These are phyloP conservation scores for Penicillium crystallinum DNA, from an alignment of 495 filamentous ascomycete species.

Conservation along the genomic window DNA sequence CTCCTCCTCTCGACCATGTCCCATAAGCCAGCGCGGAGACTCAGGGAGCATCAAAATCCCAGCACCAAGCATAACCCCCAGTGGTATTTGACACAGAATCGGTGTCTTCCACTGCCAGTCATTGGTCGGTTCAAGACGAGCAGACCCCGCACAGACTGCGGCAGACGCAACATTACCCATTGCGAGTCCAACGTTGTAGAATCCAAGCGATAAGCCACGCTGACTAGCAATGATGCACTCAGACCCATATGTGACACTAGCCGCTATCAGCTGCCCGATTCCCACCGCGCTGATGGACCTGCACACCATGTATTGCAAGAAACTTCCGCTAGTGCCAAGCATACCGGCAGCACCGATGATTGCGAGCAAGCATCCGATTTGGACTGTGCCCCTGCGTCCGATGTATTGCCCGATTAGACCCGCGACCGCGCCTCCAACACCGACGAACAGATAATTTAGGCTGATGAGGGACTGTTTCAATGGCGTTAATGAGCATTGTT, in stretches of 20 bases:
- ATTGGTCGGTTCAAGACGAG: slow-evolving; percentile 15
- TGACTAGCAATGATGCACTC: slow-evolving; percentile 27
- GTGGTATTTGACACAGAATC: slow-evolving; percentile 26
- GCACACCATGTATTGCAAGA: slow-evolving; percentile 27
- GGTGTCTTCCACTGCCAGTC: slow-evolving; percentile 31
- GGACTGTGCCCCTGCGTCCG: slow-evolving; percentile 19
- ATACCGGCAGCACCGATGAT: slow-evolving; percentile 24
- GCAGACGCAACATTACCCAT: slow-evolving; percentile 22
- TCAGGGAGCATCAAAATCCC: slow-evolving; percentile 29
- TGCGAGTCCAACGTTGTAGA: slow-evolving; percentile 27
- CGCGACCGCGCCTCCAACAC: slow-evolving; percentile 21
- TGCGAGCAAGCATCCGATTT: slow-evolving; percentile 16
- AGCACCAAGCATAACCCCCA: slow-evolving; percentile 22
- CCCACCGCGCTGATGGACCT: slow-evolving; percentile 26
- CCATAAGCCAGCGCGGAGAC: slow-evolving; percentile 28
- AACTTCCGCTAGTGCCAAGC: slow-evolving; percentile 23
- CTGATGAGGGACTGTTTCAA: slow-evolving; percentile 29
- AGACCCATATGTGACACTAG: slow-evolving; percentile 22
- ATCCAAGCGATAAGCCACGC: slow-evolving; percentile 20
- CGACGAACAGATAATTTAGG: slow-evolving; percentile 24
- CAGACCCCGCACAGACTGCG: slow-evolving; percentile 25
- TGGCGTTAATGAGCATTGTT: slow-evolving; percentile 19
- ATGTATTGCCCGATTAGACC: slow-evolving; percentile 17
- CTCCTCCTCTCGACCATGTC: slow-evolving; percentile 16
- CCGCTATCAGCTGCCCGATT: slow-evolving; percentile 19